These are phyloP conservation scores for Fusarium equiseti DNA, from an alignment of 2,329 filamentous ascomycete species.

Conservation along the genomic window DNA sequence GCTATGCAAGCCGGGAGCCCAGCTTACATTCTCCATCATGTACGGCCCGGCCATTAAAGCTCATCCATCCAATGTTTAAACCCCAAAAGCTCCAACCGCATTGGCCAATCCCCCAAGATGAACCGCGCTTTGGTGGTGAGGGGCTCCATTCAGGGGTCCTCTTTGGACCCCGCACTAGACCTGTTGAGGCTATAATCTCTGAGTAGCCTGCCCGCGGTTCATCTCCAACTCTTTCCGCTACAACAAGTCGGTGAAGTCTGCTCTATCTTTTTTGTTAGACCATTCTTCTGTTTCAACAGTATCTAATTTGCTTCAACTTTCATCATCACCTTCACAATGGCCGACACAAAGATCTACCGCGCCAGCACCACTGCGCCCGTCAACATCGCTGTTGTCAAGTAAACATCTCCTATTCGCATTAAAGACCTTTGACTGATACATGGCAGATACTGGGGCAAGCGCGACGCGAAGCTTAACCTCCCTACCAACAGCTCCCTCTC, in stretches of 20 bases:
- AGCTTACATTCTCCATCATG: neutral
- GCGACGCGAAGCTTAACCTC: constrained; percentile 91
- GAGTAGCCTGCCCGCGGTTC: constrained; percentile 26
- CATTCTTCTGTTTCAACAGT: constrained; percentile 7
- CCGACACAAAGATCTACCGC: constrained; percentile 76
- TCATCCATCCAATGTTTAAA: neutral
- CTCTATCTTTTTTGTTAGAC: constrained; percentile 11
- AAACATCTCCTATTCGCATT: constrained; percentile 32
- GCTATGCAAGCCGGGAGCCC: neutral
- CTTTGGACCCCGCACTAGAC: constrained; percentile 47
- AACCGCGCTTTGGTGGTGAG: constrained; percentile 36
- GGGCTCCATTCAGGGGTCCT: constrained; percentile 40
- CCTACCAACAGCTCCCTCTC: constrained; percentile 98
- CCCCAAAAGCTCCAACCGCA: constrained; percentile 12
- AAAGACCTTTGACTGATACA: neutral
- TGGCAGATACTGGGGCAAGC: constrained; percentile 88
- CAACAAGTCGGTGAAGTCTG: constrained; percentile 48
- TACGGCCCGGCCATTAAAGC: neutral
- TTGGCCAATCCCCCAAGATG: constrained; percentile 9
- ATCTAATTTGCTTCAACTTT: neutral
- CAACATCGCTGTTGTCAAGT: constrained; percentile 99
- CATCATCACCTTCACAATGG: constrained; percentile 52
- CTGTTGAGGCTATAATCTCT: constrained; percentile 33
- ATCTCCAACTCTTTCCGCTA: constrained; percentile 48
- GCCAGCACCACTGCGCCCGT: constrained; percentile 97